These are phyloP conservation scores for Papilionanthe hybrid DNA, from an alignment of 116 monocot species.

Conservation along the genomic window DNA sequence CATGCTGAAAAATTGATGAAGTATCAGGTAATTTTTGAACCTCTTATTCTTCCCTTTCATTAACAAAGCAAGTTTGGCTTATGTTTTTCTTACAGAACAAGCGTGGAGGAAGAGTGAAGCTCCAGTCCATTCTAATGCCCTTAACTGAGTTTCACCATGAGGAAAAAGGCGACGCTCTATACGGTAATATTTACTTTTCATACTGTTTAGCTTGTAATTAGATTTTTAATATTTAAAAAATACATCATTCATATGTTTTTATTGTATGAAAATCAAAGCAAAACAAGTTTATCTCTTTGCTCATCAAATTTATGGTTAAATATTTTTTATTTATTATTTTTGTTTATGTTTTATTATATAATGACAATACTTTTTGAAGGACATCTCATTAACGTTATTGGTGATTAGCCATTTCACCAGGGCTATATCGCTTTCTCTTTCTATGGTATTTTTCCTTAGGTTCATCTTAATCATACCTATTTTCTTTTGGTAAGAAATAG, in stretches of 20 bases:
- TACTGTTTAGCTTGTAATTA: background rate
- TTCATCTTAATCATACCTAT: too few relatives aligned
- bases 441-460: too few relatives aligned
- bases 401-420: too few relatives aligned
- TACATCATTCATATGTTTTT: background rate
- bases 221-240: too few relatives aligned
- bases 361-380: too few relatives aligned
- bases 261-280: background rate
- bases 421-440: too few relatives aligned
- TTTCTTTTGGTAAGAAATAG: too few relatives aligned
- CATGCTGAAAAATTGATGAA: slow-evolving; percentile 88
- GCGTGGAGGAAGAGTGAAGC: slow-evolving; percentile 69
- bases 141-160: slow-evolving; percentile 14
- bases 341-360: too few relatives aligned
- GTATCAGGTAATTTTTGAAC: slow-evolving; percentile 48
- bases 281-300: too few relatives aligned
- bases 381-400: too few relatives aligned
- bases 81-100: slow-evolving; percentile 37
- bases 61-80: background rate
- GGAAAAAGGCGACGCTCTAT: slow-evolving; percentile 76
- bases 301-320: too few relatives aligned
- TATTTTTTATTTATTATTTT: too few relatives aligned
- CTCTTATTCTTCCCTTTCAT: background rate
- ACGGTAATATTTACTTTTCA: slow-evolving; percentile 34
- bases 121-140: slow-evolving; percentile 20